Evolutionary conservation across 2,329 filamentous ascomycete species (phyloP).

Genomic region (Graphilbum sp.): DNA sequence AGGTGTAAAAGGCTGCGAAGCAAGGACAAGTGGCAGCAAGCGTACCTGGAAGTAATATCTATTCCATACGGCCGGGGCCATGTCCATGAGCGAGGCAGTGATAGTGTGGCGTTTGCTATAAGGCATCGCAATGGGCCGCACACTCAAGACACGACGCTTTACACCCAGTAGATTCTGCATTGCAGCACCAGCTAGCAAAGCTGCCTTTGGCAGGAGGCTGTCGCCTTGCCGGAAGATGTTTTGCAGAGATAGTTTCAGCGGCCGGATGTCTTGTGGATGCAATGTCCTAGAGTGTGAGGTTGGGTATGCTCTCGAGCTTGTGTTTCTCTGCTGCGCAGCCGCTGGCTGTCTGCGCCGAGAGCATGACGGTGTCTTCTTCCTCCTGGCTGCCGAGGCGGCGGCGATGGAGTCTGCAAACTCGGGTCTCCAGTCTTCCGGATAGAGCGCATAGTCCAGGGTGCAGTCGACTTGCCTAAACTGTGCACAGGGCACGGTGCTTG

Average conservation of each 20-base stretch:
- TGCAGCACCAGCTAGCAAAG: conserved; percentile 1
- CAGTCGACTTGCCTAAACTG: conserved; percentile 6
- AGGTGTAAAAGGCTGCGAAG: too few species aligned
- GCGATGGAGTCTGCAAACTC: background rate
- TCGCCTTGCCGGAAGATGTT: background rate
- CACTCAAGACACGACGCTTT: conserved; percentile 1
- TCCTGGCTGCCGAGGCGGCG: too few species aligned
- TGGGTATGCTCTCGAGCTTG: background rate
- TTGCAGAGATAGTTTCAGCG: background rate
- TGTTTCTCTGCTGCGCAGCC: too few species aligned
- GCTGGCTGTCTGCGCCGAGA: too few species aligned
- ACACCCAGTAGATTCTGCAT: conserved; percentile 5
- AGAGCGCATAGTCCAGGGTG: conserved; percentile 3
- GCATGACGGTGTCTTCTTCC: too few species aligned
- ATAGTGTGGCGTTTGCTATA: background rate
- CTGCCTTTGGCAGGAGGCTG: background rate
- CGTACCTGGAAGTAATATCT: conserved; percentile 8
- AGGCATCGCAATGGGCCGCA: background rate
- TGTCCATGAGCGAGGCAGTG: conserved; percentile 3
- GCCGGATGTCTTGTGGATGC: background rate
- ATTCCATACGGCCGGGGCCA: conserved; percentile 11
- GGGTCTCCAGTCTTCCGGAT: background rate
- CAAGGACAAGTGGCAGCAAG: too few species aligned
- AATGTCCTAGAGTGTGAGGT: background rate
- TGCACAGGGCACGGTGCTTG: conserved; percentile 6